phyloP scores from a whole-genome alignment of 257 asterid species.

The Gentiana straminea region DNA sequence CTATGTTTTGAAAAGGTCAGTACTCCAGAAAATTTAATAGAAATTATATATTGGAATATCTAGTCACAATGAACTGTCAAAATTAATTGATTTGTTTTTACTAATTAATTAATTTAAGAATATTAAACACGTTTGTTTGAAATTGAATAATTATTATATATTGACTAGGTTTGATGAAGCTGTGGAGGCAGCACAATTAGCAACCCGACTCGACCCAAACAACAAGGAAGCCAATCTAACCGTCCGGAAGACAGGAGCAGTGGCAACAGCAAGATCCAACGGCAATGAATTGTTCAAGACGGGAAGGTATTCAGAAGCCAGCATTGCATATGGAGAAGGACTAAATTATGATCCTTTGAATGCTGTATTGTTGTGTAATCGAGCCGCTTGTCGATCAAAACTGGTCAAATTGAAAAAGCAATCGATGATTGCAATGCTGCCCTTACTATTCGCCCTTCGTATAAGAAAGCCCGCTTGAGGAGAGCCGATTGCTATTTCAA shows the following conservation, averaged over 20 bases:
- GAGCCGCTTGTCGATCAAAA: conserved; percentile 66
- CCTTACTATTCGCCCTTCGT: conserved; percentile 39
- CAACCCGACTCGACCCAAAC: conserved; percentile 43
- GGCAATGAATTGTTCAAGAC: conserved; percentile 58
- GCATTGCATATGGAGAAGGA: conserved; percentile 62
- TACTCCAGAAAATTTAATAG: too few relatives aligned
- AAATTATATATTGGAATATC: too few relatives aligned
- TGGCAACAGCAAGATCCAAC: conserved; percentile 42
- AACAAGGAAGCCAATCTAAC: conserved; percentile 45
- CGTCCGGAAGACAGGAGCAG: conserved; percentile 40
- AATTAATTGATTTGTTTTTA: background rate
- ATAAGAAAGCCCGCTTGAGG: conserved; percentile 63
- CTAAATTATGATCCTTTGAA: conserved; percentile 49
- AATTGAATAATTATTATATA: background rate
- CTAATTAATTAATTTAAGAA: background rate
- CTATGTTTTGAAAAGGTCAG: too few relatives aligned
- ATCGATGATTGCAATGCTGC: conserved; percentile 65
- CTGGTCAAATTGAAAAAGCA: conserved; percentile 52
- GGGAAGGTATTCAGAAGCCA: conserved; percentile 44
- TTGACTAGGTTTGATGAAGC: conserved; percentile 54
- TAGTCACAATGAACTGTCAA: too few relatives aligned
- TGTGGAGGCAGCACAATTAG: conserved; percentile 45
- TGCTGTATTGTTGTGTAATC: conserved; percentile 51
- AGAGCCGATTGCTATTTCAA: conserved; percentile 55
- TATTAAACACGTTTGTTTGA: background rate